phyloP scores from a whole-genome alignment of 305 asterid species.

The Striga hermonthica region DNA sequence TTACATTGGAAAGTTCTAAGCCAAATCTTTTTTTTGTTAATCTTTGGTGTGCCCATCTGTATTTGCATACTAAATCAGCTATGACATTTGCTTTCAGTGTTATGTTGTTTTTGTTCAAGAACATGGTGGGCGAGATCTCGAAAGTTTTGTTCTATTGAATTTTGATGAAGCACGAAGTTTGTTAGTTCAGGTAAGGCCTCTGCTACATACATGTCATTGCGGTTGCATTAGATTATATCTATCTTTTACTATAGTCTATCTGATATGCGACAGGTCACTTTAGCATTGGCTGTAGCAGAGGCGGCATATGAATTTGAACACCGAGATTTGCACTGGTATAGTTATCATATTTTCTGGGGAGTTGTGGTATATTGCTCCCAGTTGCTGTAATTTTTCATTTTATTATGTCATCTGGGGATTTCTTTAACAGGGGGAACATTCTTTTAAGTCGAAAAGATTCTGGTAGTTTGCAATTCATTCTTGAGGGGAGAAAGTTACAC shows the following conservation, averaged over 20 bases:
- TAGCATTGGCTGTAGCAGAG: slow-evolving; percentile 92
- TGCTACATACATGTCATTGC: slow-evolving; percentile 12
- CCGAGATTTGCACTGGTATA: slow-evolving; percentile 90
- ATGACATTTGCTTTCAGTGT: slow-evolving; percentile 45
- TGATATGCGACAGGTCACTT: slow-evolving; percentile 57
- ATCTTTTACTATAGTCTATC: slow-evolving; percentile 22
- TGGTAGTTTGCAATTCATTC: slow-evolving; percentile 58
- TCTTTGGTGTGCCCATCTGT: slow-evolving; percentile 15
- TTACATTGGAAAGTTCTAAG: slow-evolving; percentile 24
- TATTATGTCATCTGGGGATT: slow-evolving; percentile 22
- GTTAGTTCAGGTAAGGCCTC: slow-evolving; percentile 60
- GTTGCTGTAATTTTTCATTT: slow-evolving; percentile 20
- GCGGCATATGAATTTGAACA: slow-evolving; percentile 93
- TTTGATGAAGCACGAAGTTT: slow-evolving; percentile 84
- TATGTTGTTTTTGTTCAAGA: slow-evolving; percentile 84
- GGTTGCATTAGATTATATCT: slow-evolving; percentile 25
- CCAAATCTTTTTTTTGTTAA: slow-evolving; percentile 4
- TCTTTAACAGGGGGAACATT: slow-evolving; percentile 79
- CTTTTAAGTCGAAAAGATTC: slow-evolving; percentile 65
- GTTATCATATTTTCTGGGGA: slow-evolving; percentile 31
- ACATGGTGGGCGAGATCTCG: slow-evolving; percentile 93
- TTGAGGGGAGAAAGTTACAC: slow-evolving; percentile 61
- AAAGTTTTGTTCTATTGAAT: slow-evolving; percentile 74
- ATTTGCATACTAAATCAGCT: slow-evolving; percentile 28
- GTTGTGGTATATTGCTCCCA: slow-evolving; percentile 24